Evolutionary conservation across 192 early-diverging fungal species (phyloP).

Genomic region (Coemansia asiatica): DNA sequence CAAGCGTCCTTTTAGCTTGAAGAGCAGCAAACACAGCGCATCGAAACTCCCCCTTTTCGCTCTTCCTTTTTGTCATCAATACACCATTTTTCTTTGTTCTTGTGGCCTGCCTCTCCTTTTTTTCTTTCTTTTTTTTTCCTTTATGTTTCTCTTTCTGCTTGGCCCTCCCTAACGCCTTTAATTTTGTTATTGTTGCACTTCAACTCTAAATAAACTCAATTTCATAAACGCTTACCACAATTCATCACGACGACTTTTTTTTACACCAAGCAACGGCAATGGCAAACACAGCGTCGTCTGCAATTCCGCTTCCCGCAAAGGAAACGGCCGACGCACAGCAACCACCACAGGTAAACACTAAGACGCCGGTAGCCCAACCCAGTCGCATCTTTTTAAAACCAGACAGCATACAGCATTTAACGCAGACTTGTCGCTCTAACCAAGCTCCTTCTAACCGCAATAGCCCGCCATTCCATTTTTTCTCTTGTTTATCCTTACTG

Average conservation of each 20-base stretch:
- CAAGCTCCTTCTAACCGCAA: background rate
- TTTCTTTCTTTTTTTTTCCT: too few relatives aligned
- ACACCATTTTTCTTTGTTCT: constrained; percentile 7
- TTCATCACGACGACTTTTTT: too few relatives aligned
- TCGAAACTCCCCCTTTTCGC: too few relatives aligned
- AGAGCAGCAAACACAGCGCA: background rate
- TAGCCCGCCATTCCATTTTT: constrained; percentile 1
- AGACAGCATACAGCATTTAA: too few relatives aligned
- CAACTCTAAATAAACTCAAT: constrained; percentile 8
- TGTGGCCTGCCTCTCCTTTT: background rate
- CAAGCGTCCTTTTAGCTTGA: constrained; percentile 6
- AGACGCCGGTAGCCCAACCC: background rate
- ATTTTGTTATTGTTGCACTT: constrained; percentile 7
- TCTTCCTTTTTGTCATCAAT: too few relatives aligned
- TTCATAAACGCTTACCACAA: background rate
- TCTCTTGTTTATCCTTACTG: background rate
- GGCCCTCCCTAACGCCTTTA: background rate
- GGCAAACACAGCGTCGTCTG: constrained; percentile 43
- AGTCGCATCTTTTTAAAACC: too few relatives aligned
- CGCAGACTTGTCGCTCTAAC: too few relatives aligned
- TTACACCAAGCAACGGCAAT: constrained; percentile 9
- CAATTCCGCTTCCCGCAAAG: constrained; percentile 32
- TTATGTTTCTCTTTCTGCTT: constrained; percentile 1
- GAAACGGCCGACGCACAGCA: constrained; percentile 20
- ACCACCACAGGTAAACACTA: background rate